A percentile compares a stretch with the other conserved stretches of the same genome.
Evolutionary conservation across 2,329 filamentous ascomycete species (phyloP).

Genomic region (Cordyceps cateniannulata): DNA sequence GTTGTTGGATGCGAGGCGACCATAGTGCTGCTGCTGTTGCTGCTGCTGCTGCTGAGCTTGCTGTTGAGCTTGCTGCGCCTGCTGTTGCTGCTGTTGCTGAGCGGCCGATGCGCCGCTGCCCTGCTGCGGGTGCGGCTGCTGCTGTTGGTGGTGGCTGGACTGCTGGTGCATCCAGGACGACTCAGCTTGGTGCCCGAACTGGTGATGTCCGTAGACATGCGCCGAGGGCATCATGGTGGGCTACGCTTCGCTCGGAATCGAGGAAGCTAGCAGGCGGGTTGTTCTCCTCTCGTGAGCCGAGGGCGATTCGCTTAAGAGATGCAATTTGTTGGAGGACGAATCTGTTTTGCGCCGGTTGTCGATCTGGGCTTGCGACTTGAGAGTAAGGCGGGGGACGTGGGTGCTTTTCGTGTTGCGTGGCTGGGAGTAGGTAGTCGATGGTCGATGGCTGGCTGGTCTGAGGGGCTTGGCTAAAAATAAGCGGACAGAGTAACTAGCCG

Average conservation of each 20-base stretch:
- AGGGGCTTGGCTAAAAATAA: not conserved
- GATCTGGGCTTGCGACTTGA: not conserved
- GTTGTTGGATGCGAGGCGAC: slow-evolving; percentile 58
- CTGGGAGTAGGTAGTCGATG: not conserved
- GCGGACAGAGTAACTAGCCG: too few species aligned
- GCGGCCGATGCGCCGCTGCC: slow-evolving; percentile 45
- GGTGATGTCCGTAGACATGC: slow-evolving; percentile 62
- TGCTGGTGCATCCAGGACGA: slow-evolving; percentile 64
- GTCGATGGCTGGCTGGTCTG: too few species aligned
- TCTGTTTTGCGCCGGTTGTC: not conserved
- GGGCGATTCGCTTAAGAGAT: not conserved
- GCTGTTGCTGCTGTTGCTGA: slow-evolving; percentile 40
- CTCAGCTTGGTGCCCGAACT: slow-evolving; percentile 57
- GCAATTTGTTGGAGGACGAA: not conserved
- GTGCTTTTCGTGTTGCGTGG: not conserved
- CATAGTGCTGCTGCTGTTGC: slow-evolving; percentile 59
- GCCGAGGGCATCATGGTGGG: slow-evolving; percentile 52
- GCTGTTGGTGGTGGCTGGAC: slow-evolving; percentile 46
- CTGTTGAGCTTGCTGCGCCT: slow-evolving; percentile 39
- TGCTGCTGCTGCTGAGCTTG: slow-evolving; percentile 29
- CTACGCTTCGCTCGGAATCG: not conserved
- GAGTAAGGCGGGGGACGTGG: not conserved
- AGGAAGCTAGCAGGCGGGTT: not conserved
- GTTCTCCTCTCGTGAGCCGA: not conserved
- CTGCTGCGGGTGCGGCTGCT: slow-evolving; percentile 47